Evolutionary conservation across 2,329 filamentous ascomycete species (phyloP).

Genomic region (Neopestalotiopsis sp.): DNA sequence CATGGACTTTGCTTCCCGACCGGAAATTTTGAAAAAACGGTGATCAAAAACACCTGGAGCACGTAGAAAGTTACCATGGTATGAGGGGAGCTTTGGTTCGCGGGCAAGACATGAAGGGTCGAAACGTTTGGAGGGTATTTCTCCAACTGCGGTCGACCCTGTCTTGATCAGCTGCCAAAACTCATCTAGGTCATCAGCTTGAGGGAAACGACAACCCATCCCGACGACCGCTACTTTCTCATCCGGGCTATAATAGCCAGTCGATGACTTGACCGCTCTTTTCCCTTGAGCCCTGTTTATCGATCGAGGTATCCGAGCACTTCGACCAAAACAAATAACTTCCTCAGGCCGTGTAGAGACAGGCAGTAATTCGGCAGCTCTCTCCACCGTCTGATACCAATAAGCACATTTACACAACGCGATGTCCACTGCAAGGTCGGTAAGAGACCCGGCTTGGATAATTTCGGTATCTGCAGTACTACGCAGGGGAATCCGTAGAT

Average conservation of each 20-base stretch:
- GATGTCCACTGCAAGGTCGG: background rate
- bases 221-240: conserved; percentile 12
- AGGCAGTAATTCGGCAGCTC: background rate
- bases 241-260: background rate
- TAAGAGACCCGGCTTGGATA: background rate
- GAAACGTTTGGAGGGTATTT: conserved; percentile 4
- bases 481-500: background rate
- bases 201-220: conserved; percentile 9
- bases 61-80: conserved; percentile 31
- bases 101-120: background rate
- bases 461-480: background rate
- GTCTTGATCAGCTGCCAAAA: conserved; percentile 12
- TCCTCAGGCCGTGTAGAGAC: background rate
- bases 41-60: conserved; percentile 32
- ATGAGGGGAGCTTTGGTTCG: conserved; percentile 11
- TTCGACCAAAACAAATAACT: background rate
- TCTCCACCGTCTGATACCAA: background rate
- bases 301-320: background rate
- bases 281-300: background rate
- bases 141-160: background rate
- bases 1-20: conserved; percentile 33
- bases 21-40: conserved; percentile 34
- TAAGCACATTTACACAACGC: background rate
- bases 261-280: too few species aligned
- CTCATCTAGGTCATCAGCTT: conserved; percentile 16